Conservation (phyloP, 129 eudicot species). For the Lonicera japonica region DNA sequence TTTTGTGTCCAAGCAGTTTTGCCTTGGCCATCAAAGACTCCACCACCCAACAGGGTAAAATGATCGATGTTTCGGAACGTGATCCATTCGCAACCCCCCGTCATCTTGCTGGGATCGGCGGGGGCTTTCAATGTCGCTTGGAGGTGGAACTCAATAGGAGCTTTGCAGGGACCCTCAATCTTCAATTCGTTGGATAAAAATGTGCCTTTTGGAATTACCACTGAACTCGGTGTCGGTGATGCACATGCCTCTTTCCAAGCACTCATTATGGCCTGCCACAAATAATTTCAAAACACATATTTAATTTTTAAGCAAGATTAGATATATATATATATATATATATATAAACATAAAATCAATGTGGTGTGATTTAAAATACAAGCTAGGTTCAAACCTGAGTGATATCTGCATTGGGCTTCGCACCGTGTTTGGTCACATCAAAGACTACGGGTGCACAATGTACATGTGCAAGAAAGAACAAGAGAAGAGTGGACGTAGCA, state of each 20-base stretch:
- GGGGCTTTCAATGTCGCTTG: constrained; percentile 22
- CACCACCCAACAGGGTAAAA: constrained; percentile 32
- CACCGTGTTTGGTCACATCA: constrained; percentile 12
- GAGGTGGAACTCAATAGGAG: constrained; percentile 5
- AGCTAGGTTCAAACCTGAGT: neutral
- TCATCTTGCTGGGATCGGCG: neutral
- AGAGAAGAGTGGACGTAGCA: too few relatives aligned
- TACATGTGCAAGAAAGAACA: too few relatives aligned
- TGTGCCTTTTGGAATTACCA: constrained; percentile 19
- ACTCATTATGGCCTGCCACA: neutral
- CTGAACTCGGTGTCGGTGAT: constrained; percentile 4
- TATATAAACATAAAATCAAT: too few relatives aligned
- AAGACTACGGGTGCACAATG: neutral
- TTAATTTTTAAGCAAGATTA: too few relatives aligned
- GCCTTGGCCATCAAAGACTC: constrained; percentile 45
- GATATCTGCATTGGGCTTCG: constrained; percentile 3
- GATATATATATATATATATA: too few relatives aligned
- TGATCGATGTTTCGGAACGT: constrained; percentile 9
- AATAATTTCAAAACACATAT: neutral
- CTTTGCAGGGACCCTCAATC: constrained; percentile 23
- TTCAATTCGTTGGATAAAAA: neutral
- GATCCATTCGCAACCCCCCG: constrained; percentile 24
- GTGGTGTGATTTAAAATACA: too few relatives aligned
- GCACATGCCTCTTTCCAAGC: constrained; percentile 16
- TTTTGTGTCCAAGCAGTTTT: constrained; percentile 29